Evolutionary conservation across 23 red algal genomes (phyloP), one percentile per base, ranked within the genome.

Genomic region (Gracilaria vermiculophylla): DNA sequence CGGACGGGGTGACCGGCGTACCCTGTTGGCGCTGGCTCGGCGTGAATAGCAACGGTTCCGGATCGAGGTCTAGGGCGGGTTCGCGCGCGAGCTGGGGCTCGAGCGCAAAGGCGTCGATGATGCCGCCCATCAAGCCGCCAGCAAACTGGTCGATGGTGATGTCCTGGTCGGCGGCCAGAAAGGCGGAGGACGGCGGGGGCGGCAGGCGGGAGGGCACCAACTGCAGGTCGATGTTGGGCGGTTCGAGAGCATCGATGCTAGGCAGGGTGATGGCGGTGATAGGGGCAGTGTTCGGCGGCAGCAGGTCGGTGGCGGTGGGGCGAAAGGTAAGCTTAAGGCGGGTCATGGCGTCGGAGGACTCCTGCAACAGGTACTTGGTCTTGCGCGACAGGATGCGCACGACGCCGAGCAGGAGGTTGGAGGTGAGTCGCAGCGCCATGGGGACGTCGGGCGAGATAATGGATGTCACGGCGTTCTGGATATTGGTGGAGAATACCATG

Each of bases 371-470:
- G 55, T 98, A 98, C 7, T 89, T 82, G 16, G 96, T 81, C 69
- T 98, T 81, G 29, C 88, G 77, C 3, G 62, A 64, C 34, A 91
- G 67, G 69, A 98, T 95, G 10, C 96, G 86, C 14, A 82, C 91
- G 70, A 93, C 90, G 49, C 96, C 96, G 19, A 98, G 91, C n/a
- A 98, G 58, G 20, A 98, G 83, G 35, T 82, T 92, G 29, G 76
- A 86, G 16, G 91, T 93, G 37, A 98, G 92, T 39, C 96, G 86
- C 32, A 98, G 86, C 37, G 96, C 96, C 91, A 98, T 93, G 8
- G 96, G 89, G 2, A 85, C 78, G 49, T 94, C 92, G 31, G 96
- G 92, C 3, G 77, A 48, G 52, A 79, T 53, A 31, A 98, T 92
- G 78, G 78, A 58, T 9, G 64, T 25, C 29, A 83, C 77, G 34